Evolutionary conservation across 371 early-diverging fungal genomes (phyloP), one percentile per base, ranked within the genome.

Genomic region (Actinomortierella wolfii): DNA sequence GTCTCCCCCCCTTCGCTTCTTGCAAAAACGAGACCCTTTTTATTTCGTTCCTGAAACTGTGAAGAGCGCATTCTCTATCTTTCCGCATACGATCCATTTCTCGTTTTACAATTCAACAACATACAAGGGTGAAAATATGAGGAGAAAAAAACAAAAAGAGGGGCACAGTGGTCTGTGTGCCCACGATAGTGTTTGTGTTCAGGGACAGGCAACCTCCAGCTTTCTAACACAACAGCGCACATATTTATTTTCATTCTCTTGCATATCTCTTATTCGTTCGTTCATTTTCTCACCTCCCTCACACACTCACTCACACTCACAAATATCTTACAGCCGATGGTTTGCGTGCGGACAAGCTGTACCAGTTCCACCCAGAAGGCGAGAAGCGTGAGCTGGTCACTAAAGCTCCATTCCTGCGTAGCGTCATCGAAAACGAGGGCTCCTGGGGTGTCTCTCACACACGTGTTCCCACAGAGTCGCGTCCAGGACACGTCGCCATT

Each of bases 401-500:
- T 9, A 82, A 83, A 20, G 93, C 96, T 11, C 96, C 96, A 2
- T 95, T 78, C 62, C 71, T 97, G 59, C 80, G 86, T 21, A 57
- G 77, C 20, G 78, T 91, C 26, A 80, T 92, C 39, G 63, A 80
- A 49, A 76, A 79, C 6, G 61, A 85, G 45, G 97, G 93, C 14
- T 79, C 88, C 3, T 96, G 92, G 92, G 98, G 98, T 23, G 89
- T 97, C 6, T 95, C 95, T 42, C 95, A 96, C 69, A 96, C 97
- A 2, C 89, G 94, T 34, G 96, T 97, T n/a, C 98, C 98, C 15
- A 97, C 98, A 20, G 98, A 97, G 80, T 93, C 94, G 40, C 84
- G 98, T n/a, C 98, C 98, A 28, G 97, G 98, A 1, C 98, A 97
- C 68, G 96, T 97, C 3, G 97, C 98, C 23, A 84, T 96, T 39